Percentiles rank a stretch among this genome's conserved stretches.
Evolutionary conservation across 2,329 filamentous ascomycete species (phyloP).

Genomic region (Beauveria sp.): DNA sequence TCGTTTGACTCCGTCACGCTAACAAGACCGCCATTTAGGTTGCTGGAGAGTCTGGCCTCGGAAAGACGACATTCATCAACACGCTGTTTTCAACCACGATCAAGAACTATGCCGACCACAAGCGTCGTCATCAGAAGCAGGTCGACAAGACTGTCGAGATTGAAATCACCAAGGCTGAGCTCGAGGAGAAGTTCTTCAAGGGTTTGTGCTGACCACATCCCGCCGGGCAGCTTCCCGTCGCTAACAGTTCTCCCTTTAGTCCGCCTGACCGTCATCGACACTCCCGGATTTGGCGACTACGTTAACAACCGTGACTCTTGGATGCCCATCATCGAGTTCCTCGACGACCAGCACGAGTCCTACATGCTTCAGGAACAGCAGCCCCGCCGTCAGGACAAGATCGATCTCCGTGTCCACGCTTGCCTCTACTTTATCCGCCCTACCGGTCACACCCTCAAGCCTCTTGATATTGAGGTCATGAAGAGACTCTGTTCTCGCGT

Average conservation of each 20-base stretch:
- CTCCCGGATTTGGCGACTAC: slow-evolving; percentile 97
- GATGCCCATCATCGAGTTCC: slow-evolving; percentile 99
- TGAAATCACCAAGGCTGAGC: slow-evolving; percentile 98
- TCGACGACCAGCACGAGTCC: slow-evolving; percentile 99
- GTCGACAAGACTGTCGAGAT: slow-evolving; percentile 99
- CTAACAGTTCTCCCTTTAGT: slow-evolving; percentile 45
- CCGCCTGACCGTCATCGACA: slow-evolving; percentile 97
- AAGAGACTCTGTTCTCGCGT: slow-evolving; percentile 97
- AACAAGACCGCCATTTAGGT: slow-evolving; percentile 48
- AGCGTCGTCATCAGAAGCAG: slow-evolving; percentile 98
- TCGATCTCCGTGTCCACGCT: slow-evolving; percentile 95
- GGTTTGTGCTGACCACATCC: slow-evolving; percentile 45
- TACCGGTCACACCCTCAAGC: slow-evolving; percentile 96
- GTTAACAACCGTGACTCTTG: slow-evolving; percentile 99
- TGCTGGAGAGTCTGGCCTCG: slow-evolving; percentile 94
- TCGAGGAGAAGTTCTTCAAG: slow-evolving; percentile 99
- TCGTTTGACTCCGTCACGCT: not conserved
- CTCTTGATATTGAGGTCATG: slow-evolving; percentile 99
- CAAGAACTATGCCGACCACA: slow-evolving; percentile 99
- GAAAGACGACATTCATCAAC: slow-evolving; percentile 99
- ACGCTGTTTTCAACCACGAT: slow-evolving; percentile 99
- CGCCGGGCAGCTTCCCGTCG: not conserved
- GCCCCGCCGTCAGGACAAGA: slow-evolving; percentile 95
- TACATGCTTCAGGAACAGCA: slow-evolving; percentile 99
- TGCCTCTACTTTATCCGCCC: slow-evolving; percentile 99